phyloP scores from a whole-genome alignment of 2,329 filamentous ascomycete genomes.

The Colletotrichum theobromicola region DNA sequence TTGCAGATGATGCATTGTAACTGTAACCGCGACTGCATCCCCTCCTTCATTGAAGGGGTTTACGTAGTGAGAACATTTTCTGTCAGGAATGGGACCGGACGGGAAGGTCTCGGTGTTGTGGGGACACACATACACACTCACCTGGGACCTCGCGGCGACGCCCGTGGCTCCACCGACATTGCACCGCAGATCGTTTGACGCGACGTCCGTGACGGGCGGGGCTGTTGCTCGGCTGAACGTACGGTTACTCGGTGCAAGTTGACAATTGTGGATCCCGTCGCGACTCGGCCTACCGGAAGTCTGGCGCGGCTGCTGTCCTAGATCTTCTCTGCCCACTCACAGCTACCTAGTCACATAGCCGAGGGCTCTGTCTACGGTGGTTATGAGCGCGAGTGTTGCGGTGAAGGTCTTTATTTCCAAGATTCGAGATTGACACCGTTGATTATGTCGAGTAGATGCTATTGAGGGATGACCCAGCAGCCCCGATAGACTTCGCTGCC shows the following conservation, averaged over 20 bases:
- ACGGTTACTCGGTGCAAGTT: not conserved
- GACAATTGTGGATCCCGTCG: not conserved
- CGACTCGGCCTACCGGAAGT: not conserved
- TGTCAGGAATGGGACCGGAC: not conserved
- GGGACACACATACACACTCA: not conserved
- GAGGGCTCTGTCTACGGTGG: not conserved
- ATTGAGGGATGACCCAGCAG: too few relatives aligned
- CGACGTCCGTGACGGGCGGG: slow-evolving; percentile 45
- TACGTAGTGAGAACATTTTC: not conserved
- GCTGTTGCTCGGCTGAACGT: slow-evolving; percentile 34
- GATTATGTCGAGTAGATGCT: too few relatives aligned
- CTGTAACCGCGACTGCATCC: too few relatives aligned
- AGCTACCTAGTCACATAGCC: slow-evolving; percentile 55
- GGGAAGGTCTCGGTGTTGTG: not conserved
- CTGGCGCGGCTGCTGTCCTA: slow-evolving; percentile 1
- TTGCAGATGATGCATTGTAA: not conserved
- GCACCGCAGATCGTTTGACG: slow-evolving; percentile 45
- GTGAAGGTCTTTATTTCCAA: not conserved
- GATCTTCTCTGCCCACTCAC: slow-evolving; percentile 42
- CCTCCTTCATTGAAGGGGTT: too few relatives aligned
- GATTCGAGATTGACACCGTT: not conserved
- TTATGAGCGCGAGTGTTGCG: not conserved
- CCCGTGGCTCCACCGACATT: slow-evolving; percentile 40
- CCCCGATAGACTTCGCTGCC: too few relatives aligned
- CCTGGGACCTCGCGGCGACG: slow-evolving; percentile 26